Evolutionary conservation across 73 alveolate species (phyloP), one percentile per base, ranked within the genome.

Genomic region (Tetrahymena elliotti): DNA sequence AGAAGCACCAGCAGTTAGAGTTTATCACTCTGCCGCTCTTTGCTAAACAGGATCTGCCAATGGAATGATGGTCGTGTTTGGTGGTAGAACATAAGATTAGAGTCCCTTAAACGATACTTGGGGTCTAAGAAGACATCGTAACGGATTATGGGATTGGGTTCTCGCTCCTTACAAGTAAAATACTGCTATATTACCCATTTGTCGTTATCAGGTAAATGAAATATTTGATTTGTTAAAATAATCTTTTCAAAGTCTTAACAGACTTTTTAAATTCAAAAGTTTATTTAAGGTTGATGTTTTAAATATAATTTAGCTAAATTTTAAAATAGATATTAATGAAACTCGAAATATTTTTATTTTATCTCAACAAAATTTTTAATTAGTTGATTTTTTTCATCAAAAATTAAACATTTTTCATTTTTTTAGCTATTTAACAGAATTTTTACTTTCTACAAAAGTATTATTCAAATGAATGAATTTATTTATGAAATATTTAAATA

Each of bases 121-220:
- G 99, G 99, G 99, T 18, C 96, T 99, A 68, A 98, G 99, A 93
- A 98, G 98, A 93, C 99, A 99, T 93, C 96, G 99, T 54, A 99
- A 98, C 94, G 99, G 99, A 15, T 98, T 99, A 84, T 99, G 99
- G 99, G 99, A 99, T 96, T 99, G 99, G 99, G 99, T 99, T 88
- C 98, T 98, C 96, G 99, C 99, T 52, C 99, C 99, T 34, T 97
- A 96, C 95, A 97, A 68, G 22, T 18, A 97, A 84, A 98, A 97
- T 33, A 84, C 96, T 38, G 96, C 97, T 22, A 97, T 97, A 92
- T 98, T 96, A 83, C 98, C 98, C 35, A 83, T 95, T 15, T 95
- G 95, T 22, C 52, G 98, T 83, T 96, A 96, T 94, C 22, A 68
- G 88, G 88, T 68, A 68, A 68, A 27, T 47, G 27, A 47, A 47